phyloP scores from a whole-genome alignment of 768 basidiomycete species.

The Suillus decipiens region DNA sequence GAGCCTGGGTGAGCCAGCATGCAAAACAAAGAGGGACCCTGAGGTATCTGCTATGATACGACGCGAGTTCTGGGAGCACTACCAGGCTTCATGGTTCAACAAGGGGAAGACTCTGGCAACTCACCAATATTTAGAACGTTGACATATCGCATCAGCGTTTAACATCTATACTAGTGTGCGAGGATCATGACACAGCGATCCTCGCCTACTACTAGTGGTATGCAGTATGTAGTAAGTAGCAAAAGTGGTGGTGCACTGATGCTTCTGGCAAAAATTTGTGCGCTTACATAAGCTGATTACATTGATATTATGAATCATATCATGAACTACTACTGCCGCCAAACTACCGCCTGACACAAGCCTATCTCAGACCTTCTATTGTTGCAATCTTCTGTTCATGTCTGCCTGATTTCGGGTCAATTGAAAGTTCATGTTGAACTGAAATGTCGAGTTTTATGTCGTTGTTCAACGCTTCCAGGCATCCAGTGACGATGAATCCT shows the following conservation, averaged over 20 bases:
- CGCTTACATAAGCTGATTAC: background rate
- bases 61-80: background rate
- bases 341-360: background rate
- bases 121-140: background rate
- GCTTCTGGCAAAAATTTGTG: background rate
- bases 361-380: background rate
- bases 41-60: background rate
- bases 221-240: too few relatives aligned
- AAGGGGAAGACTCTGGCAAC: background rate
- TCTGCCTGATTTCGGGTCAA: background rate
- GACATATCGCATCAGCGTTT: background rate
- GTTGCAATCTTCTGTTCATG: background rate
- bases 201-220: background rate
- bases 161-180: background rate
- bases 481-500: conserved; percentile 53
- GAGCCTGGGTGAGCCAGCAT: background rate
- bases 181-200: background rate
- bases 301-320: background rate
- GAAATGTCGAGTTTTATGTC: conserved; percentile 25
- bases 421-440: background rate
- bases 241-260: too few relatives aligned
- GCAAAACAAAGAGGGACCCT: background rate
- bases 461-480: conserved; percentile 48
- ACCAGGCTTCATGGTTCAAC: background rate
- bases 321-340: background rate